Percentiles rank a stretch among this genome's conserved stretches.
Evolutionary conservation across 805 yeast genomes (phyloP).

Genomic region (Cephaloascus fragrans): DNA sequence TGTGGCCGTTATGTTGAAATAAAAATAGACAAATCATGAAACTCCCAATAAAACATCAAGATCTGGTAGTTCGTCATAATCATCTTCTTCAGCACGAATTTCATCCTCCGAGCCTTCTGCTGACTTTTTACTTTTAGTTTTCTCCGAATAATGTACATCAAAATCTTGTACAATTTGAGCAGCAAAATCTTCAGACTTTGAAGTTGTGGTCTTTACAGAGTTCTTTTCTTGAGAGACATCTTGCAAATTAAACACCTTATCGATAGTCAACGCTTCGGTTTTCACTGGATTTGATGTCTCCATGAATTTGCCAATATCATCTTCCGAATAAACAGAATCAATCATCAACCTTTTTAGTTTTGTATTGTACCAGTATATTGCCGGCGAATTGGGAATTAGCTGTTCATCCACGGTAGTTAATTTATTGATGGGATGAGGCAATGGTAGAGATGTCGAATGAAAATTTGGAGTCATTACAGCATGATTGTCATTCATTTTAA

Average conservation of each 20-base stretch:
- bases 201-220: constrained; percentile 14
- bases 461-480: constrained; percentile 9
- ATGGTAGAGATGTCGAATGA: constrained; percentile 10
- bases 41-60: background rate
- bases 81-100: background rate
- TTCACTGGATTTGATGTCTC: constrained; percentile 15
- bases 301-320: constrained; percentile 9
- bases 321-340: constrained; percentile 10
- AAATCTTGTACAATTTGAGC: constrained; percentile 12
- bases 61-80: background rate
- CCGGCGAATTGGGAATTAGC: constrained; percentile 15
- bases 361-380: constrained; percentile 14
- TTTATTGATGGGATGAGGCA: constrained; percentile 1
- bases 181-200: background rate
- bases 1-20: too few relatives aligned
- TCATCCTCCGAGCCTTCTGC: background rate
- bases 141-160: constrained; percentile 10
- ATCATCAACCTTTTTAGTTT: constrained; percentile 15
- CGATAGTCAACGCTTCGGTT: constrained; percentile 8
- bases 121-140: background rate
- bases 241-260: background rate
- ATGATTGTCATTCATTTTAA: constrained; percentile 4
- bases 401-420: background rate
- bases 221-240: constrained; percentile 21
- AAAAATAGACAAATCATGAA: too few relatives aligned